A percentile compares a stretch with the other conserved stretches of the same genome.
These are phyloP conservation scores for Microstegium vimineum DNA, from an alignment of 176 grass and related monocot genomes.

Conservation along the genomic window DNA sequence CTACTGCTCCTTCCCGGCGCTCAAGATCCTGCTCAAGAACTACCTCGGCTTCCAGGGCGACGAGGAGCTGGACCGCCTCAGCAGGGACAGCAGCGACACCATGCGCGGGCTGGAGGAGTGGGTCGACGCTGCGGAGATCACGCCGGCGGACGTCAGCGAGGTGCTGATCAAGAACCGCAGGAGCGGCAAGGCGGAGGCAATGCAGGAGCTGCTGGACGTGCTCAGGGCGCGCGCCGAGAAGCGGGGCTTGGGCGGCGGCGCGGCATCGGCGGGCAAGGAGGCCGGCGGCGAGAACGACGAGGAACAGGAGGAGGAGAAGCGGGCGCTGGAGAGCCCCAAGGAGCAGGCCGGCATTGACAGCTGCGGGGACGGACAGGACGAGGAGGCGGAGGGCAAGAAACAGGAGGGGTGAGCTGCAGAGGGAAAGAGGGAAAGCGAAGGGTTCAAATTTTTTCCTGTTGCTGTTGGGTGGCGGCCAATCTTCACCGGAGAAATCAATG, in stretches of 20 bases:
- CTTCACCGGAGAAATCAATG: conserved; percentile 19
- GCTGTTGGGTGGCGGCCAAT: neutral
- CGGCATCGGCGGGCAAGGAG: neutral
- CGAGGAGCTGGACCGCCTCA: neutral
- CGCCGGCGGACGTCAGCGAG: conserved; percentile 91
- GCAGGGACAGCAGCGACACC: neutral
- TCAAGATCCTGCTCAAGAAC: conserved; percentile 75
- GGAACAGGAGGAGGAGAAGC: conserved; percentile 75
- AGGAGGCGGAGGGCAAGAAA: conserved; percentile 38
- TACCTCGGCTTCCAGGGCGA: conserved; percentile 41
- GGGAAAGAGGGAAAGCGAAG: conserved; percentile 41
- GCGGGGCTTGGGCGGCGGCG: neutral
- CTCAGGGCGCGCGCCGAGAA: conserved; percentile 43
- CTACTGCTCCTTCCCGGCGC: conserved; percentile 66
- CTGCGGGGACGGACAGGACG: conserved; percentile 32
- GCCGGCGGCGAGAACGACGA: conserved; percentile 36
- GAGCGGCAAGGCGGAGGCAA: conserved; percentile 37
- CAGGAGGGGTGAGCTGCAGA: conserved; percentile 29
- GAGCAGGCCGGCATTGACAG: conserved; percentile 22
- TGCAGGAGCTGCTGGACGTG: conserved; percentile 30
- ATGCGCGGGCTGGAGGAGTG: conserved; percentile 38
- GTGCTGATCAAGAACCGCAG: conserved; percentile 74
- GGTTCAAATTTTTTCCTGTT: conserved; percentile 46
- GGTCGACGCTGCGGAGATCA: conserved; percentile 60
- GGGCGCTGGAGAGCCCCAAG: conserved; percentile 81